Evolutionary conservation across 2,329 filamentous ascomycete species (phyloP).

Genomic region (Cephalotrichum gorgonifer): DNA sequence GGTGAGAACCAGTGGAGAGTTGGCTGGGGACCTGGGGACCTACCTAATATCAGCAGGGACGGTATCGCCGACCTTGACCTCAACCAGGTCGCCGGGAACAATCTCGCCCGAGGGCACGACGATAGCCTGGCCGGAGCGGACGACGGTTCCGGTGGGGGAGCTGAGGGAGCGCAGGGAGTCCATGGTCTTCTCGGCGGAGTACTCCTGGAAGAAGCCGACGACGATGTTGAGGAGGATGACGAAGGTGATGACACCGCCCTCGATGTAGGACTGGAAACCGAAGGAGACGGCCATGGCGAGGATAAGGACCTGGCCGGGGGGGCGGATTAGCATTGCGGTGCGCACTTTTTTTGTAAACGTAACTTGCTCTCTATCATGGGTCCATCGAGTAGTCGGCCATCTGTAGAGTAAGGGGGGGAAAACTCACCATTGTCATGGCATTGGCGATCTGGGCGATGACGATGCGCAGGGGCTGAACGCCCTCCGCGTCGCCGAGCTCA

Average conservation of each 20-base stretch:
- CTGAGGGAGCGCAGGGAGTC: constrained; percentile 24
- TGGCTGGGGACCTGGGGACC: too few species aligned
- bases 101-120: constrained; percentile 23
- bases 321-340: neutral
- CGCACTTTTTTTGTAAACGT: too few species aligned
- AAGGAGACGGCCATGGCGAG: constrained; percentile 47
- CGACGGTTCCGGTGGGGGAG: constrained; percentile 24
- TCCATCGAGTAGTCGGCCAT: too few species aligned
- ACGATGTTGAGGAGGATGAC: constrained; percentile 42
- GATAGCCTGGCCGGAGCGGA: constrained; percentile 23
- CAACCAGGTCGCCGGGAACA: constrained; percentile 46
- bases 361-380: too few species aligned
- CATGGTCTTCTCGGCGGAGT: constrained; percentile 29
- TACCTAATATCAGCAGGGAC: constrained; percentile 43
- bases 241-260: constrained; percentile 37
- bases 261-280: constrained; percentile 39
- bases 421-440: constrained; percentile 42
- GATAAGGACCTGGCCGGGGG: constrained; percentile 31
- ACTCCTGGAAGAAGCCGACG: constrained; percentile 34
- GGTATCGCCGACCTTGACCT: constrained; percentile 39
- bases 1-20: neutral
- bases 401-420: too few species aligned
- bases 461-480: constrained; percentile 47
- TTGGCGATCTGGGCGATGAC: constrained; percentile 46
- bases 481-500: constrained; percentile 34